These are phyloP conservation scores for Suhomyces wounanorum DNA, from an alignment of 1,139 yeast species.

Conservation along the genomic window DNA sequence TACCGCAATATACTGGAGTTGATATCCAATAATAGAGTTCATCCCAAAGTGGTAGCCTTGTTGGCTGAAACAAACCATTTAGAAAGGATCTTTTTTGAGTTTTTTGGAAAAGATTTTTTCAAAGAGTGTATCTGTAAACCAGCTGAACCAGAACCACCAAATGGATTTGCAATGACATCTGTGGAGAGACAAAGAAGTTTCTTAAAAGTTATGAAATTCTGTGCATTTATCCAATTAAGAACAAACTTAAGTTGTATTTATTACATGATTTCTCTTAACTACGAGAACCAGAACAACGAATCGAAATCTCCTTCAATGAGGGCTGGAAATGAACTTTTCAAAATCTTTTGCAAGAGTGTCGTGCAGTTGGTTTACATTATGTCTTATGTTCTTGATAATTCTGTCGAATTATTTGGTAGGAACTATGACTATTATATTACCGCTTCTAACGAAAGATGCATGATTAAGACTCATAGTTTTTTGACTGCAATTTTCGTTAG, in stretches of 20 bases:
- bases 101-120: slow-evolving; percentile 49
- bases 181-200: slow-evolving; percentile 14
- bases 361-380: slow-evolving; percentile 48
- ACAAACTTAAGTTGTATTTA: slow-evolving; percentile 48
- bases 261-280: slow-evolving; percentile 46
- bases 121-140: slow-evolving; percentile 43
- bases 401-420: slow-evolving; percentile 46
- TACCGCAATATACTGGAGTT: slow-evolving; percentile 36
- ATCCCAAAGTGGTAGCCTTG: slow-evolving; percentile 42
- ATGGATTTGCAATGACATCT: slow-evolving; percentile 19
- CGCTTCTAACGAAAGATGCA: slow-evolving; percentile 41
- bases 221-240: slow-evolving; percentile 40
- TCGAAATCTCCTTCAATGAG: slow-evolving; percentile 36
- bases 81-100: slow-evolving; percentile 39
- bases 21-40: slow-evolving; percentile 31
- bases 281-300: slow-evolving; percentile 37
- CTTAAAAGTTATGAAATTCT: slow-evolving; percentile 39
- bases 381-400: slow-evolving; percentile 48
- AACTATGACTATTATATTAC: slow-evolving; percentile 44
- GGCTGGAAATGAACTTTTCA: slow-evolving; percentile 48
- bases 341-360: slow-evolving; percentile 45
- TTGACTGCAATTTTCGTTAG: slow-evolving; percentile 45
- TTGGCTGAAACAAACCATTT: slow-evolving; percentile 40
- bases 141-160: slow-evolving; percentile 20
- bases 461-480: slow-evolving; percentile 48